Evolutionary conservation across 257 asterid species (phyloP).

Genomic region (Rauvolfia tetraphylla): DNA sequence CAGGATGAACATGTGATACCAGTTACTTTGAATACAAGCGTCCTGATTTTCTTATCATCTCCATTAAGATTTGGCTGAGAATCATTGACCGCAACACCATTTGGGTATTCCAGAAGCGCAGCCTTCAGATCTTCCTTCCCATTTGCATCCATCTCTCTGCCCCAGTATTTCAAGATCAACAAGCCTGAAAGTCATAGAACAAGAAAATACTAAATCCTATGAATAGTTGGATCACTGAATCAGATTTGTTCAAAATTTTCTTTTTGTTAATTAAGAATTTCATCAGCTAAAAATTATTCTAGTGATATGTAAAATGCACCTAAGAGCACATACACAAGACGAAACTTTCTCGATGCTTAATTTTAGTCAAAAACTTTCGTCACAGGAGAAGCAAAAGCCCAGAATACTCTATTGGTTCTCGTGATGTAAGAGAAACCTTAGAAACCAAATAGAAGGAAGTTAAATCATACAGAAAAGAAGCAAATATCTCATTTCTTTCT

Average conservation of each 20-base stretch:
- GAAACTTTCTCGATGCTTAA: neutral
- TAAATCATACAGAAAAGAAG: neutral
- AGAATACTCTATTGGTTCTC: neutral
- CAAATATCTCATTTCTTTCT: neutral
- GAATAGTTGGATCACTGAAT: neutral
- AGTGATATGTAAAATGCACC: neutral
- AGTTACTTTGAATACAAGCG: conserved; percentile 66
- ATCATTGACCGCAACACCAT: conserved; percentile 46
- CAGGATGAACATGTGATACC: conserved; percentile 93
- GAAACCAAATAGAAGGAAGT: neutral
- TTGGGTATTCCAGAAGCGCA: conserved; percentile 58
- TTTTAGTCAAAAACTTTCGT: no score
- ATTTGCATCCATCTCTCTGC: conserved; percentile 49
- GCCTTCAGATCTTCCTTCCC: conserved; percentile 60
- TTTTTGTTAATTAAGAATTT: neutral
- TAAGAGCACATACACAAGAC: neutral
- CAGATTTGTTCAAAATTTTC: neutral
- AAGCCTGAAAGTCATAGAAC: conserved; percentile 5
- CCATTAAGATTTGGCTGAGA: conserved; percentile 20
- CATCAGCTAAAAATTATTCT: neutral
- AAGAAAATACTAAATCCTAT: neutral
- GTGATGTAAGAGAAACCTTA: neutral
- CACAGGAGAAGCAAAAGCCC: neutral
- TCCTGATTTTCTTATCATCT: conserved; percentile 52
- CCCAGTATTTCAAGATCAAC: conserved; percentile 2